Percentiles rank a stretch among this genome's conserved stretches.
Evolutionary conservation across 139 green algal genomes (phyloP).

Genomic region (Micractinium sp.): DNA sequence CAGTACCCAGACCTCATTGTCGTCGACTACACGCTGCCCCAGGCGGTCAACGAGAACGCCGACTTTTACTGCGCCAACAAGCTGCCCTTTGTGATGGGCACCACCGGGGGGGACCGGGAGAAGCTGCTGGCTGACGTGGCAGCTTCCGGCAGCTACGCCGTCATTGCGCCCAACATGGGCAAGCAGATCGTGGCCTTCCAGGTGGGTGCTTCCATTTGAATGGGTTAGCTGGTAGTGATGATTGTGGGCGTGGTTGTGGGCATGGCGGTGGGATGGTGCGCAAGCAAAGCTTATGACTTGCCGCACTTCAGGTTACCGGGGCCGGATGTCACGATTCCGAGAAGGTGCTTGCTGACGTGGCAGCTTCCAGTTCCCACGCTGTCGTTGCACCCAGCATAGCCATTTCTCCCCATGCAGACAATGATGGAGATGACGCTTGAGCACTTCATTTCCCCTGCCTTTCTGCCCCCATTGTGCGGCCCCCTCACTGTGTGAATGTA

Average conservation of each 20-base stretch:
- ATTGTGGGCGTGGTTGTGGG: not conserved
- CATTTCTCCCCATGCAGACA: no score
- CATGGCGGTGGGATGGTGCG: no score
- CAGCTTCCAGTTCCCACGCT: no score
- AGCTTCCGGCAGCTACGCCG: conserved; percentile 77
- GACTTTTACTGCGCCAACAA: conserved; percentile 83
- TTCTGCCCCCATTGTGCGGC: not conserved
- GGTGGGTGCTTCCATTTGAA: not conserved
- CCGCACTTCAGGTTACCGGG: no score
- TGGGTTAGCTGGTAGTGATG: not conserved
- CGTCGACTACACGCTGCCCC: conserved; percentile 97
- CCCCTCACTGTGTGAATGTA: not conserved
- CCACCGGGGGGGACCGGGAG: conserved; percentile 92
- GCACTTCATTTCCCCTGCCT: not conserved
- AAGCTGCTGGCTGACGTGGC: conserved; percentile 73
- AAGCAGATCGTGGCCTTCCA: conserved; percentile 94
- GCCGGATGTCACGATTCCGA: no score
- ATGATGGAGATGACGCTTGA: not conserved
- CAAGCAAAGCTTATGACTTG: no score
- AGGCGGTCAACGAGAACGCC: conserved; percentile 88
- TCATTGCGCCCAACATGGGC: conserved; percentile 99
- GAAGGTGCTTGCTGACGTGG: no score
- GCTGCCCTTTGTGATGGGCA: conserved; percentile 99
- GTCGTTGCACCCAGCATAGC: no score
- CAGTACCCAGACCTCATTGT: conserved; percentile 87